Percentiles rank a stretch among this genome's conserved stretches.
Evolutionary conservation across 2,329 filamentous ascomycete genomes (phyloP).

Genomic region (Apiospora marii): DNA sequence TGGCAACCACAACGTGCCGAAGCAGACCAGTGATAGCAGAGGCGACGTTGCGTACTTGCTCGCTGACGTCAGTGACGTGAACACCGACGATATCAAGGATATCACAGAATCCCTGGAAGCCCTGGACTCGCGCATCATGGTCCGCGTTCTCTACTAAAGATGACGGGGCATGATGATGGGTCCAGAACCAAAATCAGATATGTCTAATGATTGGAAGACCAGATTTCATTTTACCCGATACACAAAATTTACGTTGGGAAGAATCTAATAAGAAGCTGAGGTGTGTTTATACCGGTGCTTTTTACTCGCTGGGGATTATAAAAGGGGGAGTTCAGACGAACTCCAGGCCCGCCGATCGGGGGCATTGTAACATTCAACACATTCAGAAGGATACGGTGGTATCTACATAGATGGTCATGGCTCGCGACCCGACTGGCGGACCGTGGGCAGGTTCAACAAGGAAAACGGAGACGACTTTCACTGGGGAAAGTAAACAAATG

Average conservation of each 20-base stretch:
- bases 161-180: not conserved
- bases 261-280: not conserved
- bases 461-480: not conserved
- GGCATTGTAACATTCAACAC: constrained; percentile 21
- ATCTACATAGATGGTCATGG: not conserved
- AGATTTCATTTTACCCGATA: not conserved
- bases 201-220: not conserved
- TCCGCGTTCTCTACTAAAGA: constrained; percentile 49
- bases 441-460: constrained; percentile 15
- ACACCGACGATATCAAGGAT: constrained; percentile 81
- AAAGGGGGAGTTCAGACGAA: constrained; percentile 1
- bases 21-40: constrained; percentile 96
- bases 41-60: constrained; percentile 96
- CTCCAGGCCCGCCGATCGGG: not conserved
- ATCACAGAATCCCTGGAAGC: constrained; percentile 84
- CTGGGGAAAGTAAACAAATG: constrained; percentile 14
- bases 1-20: constrained; percentile 96
- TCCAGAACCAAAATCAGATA: not conserved
- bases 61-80: constrained; percentile 94
- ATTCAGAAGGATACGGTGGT: constrained; percentile 11
- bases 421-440: not conserved
- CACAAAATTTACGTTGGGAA: not conserved
- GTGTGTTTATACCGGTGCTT: not conserved
- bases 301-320: not conserved
- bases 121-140: constrained; percentile 64